Evolutionary conservation across 2,329 filamentous ascomycete species (phyloP), one percentile per base, ranked within the genome.

Genomic region (Sporothrix curviconia): DNA sequence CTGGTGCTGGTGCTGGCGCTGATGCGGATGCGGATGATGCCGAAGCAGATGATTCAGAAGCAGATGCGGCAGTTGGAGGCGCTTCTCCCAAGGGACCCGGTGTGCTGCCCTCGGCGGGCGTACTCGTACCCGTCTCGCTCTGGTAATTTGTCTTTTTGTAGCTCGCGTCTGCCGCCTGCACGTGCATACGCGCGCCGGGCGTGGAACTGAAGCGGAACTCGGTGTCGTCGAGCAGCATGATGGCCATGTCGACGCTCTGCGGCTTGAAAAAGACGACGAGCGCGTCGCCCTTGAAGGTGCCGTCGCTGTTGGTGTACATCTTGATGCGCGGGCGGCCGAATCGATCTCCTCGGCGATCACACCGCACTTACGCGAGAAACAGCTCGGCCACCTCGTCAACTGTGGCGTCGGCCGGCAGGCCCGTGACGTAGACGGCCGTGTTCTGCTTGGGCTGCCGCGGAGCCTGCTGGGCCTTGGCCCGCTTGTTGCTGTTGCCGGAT

Each of bases 271-370:
- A 99, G 36, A 97, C 89, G 56, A 99, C 78, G 32, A 99, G 79
- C 2, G 90, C 92, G 68, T 97, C 92, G 60, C 94, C 94, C 69
- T 96, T 97, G 78, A 96, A 95, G 15, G 84, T 82, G 19, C 91
- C 94, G 1, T 85, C 74, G 1, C 87, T 83, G 68, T 96, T 86
- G 19, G 78, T 83, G 73, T 99, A 99, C 71, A 99, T 83, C 74
- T 96, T 97, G 73, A 99, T 92, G 37, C 94, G 86, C 44, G 90
- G 90, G 46, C 85, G 82, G 57, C 90, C 66, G 85, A 91, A 67
- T 96, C 92, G 63, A 96, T 92, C 72, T 95, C 89, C 72, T 97
- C 92, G 50, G 92, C 90, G 63, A 99, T 92, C 64, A 97, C 87
- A 60, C 92, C 92, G 67, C 83, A 95, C 70, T 90, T 92, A 61